Evolutionary conservation across 768 basidiomycete species (phyloP).

Genomic region (Kwoniella sp.): DNA sequence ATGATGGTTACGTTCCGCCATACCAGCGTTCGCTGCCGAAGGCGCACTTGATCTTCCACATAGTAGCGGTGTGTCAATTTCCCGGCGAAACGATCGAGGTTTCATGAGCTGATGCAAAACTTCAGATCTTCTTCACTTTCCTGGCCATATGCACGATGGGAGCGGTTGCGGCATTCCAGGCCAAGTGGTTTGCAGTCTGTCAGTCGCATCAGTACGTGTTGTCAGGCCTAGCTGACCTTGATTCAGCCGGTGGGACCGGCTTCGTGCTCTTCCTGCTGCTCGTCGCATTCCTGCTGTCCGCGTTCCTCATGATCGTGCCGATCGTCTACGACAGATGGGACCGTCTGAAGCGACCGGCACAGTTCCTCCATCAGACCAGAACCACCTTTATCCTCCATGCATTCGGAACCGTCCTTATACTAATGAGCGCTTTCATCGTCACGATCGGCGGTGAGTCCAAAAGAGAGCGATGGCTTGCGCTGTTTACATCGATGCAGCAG

Average conservation of each 20-base stretch:
- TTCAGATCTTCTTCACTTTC: conserved; percentile 82
- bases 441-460: conserved; percentile 44
- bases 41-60: conserved; percentile 12
- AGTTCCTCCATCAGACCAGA: conserved; percentile 75
- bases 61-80: conserved; percentile 9
- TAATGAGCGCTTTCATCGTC: conserved; percentile 70
- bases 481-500: background rate
- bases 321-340: conserved; percentile 62
- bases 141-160: conserved; percentile 88
- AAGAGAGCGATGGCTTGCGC: background rate
- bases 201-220: conserved; percentile 50
- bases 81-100: background rate
- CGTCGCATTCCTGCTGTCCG: conserved; percentile 65
- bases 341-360: conserved; percentile 68
- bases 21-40: conserved; percentile 13
- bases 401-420: conserved; percentile 61
- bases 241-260: conserved; percentile 73
- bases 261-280: conserved; percentile 80
- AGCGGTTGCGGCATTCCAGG: conserved; percentile 81
- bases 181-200: conserved; percentile 86
- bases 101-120: background rate
- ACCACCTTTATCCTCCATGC: conserved; percentile 77
- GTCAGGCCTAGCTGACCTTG: background rate
- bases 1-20: no score
- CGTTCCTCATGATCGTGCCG: conserved; percentile 68